Evolutionary conservation across 2,329 filamentous ascomycete genomes (phyloP).

Genomic region (Aspergillus carbonarius): DNA sequence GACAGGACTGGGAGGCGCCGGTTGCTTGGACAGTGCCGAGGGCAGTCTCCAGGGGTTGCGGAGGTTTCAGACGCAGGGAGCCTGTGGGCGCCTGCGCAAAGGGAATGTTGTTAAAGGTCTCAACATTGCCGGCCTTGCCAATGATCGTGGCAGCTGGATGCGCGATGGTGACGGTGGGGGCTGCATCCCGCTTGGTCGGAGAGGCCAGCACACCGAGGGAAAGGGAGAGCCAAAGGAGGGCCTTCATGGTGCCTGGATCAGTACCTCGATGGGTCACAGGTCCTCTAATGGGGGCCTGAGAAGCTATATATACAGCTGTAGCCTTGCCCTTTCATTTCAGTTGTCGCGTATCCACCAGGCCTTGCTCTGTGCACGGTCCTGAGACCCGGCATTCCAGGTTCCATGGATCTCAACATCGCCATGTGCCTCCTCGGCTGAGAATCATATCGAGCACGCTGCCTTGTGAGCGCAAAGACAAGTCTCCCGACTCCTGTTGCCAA

Average conservation of each 20-base stretch:
- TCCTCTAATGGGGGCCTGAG: neutral
- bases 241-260: slow-evolving; percentile 5
- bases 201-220: slow-evolving; percentile 13
- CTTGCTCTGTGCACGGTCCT: neutral
- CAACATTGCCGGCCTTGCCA: slow-evolving; percentile 48
- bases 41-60: slow-evolving; percentile 57
- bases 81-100: slow-evolving; percentile 70
- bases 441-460: too few species aligned
- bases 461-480: neutral
- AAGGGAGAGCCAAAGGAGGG: slow-evolving; percentile 9
- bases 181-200: slow-evolving; percentile 39
- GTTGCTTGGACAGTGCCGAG: slow-evolving; percentile 64
- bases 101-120: slow-evolving; percentile 72
- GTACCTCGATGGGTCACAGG: neutral
- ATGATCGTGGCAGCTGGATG: slow-evolving; percentile 54
- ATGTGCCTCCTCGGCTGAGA: slow-evolving; percentile 6
- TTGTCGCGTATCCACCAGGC: neutral
- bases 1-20: slow-evolving; percentile 61
- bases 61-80: slow-evolving; percentile 66
- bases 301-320: neutral
- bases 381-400: neutral
- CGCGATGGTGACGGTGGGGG: slow-evolving; percentile 55
- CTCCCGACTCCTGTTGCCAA: neutral
- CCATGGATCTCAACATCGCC: neutral
- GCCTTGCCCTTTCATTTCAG: neutral